phyloP scores from a whole-genome alignment of 495 filamentous ascomycete genomes.

The Glarea lozoyensis region DNA sequence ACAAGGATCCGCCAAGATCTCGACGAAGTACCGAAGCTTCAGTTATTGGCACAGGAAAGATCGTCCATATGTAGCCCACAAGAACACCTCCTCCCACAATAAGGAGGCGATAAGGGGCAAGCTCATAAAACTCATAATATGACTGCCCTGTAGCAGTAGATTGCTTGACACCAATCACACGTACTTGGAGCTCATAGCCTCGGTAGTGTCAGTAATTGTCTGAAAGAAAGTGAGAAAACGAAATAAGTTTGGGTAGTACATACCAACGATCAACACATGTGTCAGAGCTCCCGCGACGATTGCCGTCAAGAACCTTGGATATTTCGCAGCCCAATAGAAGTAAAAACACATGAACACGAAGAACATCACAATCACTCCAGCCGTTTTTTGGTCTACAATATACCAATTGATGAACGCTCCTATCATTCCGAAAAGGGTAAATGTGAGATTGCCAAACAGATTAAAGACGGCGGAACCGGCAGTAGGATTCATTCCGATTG shows the following conservation, averaged over 20 bases:
- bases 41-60: constrained; percentile 70
- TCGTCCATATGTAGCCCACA: constrained; percentile 71
- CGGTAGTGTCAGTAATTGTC: too few relatives aligned
- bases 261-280: constrained; percentile 61
- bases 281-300: constrained; percentile 62
- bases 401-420: constrained; percentile 66
- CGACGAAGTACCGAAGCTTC: constrained; percentile 63
- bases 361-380: constrained; percentile 45
- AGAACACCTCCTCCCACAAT: constrained; percentile 57
- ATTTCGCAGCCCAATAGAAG: constrained; percentile 64
- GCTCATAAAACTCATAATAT: constrained; percentile 55
- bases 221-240: too few relatives aligned
- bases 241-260: constrained; percentile 38
- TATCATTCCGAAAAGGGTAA: constrained; percentile 61
- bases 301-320: constrained; percentile 52
- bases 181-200: constrained; percentile 51
- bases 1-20: constrained; percentile 58
- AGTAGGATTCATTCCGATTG: constrained; percentile 50
- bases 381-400: constrained; percentile 55
- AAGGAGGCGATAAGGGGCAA: constrained; percentile 64
- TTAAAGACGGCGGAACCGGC: constrained; percentile 63
- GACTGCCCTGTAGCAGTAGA: constrained; percentile 58
- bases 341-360: constrained; percentile 57
- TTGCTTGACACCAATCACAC: constrained; percentile 46
- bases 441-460: constrained; percentile 58